Percentiles rank a stretch among this genome's conserved stretches.
Evolutionary conservation across 257 asterid genomes (phyloP).

Genomic region (Osmanthus fragrans): DNA sequence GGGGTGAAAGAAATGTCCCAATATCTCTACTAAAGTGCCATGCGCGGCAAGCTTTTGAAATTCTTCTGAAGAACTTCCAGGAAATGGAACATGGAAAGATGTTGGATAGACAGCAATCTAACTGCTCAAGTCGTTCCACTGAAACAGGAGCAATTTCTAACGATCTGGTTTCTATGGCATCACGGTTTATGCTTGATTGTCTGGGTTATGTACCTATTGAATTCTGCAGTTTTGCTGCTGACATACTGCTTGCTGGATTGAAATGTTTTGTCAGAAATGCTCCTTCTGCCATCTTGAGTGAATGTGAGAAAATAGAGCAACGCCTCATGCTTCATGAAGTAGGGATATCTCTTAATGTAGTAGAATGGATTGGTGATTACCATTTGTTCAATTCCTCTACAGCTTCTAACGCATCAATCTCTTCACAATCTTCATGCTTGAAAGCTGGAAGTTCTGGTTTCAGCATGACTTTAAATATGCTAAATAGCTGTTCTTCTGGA

Average conservation of each 20-base stretch:
- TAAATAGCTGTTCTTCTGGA: conserved; percentile 19
- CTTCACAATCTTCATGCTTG: conserved; percentile 43
- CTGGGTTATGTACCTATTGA: conserved; percentile 81
- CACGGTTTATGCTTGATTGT: conserved; percentile 78
- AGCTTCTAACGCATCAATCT: conserved; percentile 27
- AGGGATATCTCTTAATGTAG: conserved; percentile 78
- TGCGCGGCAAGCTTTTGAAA: conserved; percentile 68
- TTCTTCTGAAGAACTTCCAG: conserved; percentile 42
- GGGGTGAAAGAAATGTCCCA: conserved; percentile 79
- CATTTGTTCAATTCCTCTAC: conserved; percentile 44
- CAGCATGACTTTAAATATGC: conserved; percentile 26
- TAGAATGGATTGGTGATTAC: conserved; percentile 85
- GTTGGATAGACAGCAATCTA: conserved; percentile 12
- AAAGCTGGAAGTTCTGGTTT: not conserved
- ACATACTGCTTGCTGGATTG: conserved; percentile 74
- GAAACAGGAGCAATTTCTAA: conserved; percentile 10
- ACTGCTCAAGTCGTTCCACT: not conserved
- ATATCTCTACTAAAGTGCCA: conserved; percentile 73
- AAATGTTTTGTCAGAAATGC: conserved; percentile 65
- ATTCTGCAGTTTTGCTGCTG: conserved; percentile 80
- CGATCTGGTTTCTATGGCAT: conserved; percentile 40
- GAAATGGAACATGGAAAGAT: conserved; percentile 40
- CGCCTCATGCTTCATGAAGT: conserved; percentile 89
- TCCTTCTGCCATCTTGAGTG: conserved; percentile 68
- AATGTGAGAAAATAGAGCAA: conserved; percentile 63